Conservation (phyloP, 805 yeast genomes). For the Kuraishia cidri region DNA sequence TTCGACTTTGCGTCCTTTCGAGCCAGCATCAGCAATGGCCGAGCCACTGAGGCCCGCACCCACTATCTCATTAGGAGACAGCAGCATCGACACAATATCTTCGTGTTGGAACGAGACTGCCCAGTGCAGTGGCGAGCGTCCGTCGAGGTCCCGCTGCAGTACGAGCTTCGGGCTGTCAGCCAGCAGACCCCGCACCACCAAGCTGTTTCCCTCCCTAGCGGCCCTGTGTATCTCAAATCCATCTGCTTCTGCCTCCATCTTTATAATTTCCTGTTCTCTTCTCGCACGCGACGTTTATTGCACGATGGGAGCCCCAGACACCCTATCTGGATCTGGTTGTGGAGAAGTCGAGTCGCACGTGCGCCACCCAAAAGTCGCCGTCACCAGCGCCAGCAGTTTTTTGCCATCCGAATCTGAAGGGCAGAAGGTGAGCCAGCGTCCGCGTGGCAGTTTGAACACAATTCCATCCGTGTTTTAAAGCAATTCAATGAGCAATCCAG, state of each 20-base stretch:
- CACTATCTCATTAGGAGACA: slow-evolving; percentile 22
- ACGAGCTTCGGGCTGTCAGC: slow-evolving; percentile 39
- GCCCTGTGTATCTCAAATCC: slow-evolving; percentile 42
- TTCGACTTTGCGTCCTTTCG: slow-evolving; percentile 12
- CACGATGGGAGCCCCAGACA: too few species aligned
- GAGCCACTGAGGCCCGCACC: slow-evolving; percentile 2
- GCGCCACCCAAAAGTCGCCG: too few species aligned
- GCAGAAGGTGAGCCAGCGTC: too few species aligned
- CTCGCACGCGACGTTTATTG: too few species aligned
- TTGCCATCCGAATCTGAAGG: too few species aligned
- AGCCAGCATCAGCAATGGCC: background rate
- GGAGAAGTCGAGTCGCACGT: too few species aligned
- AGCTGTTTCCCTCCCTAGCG: slow-evolving; percentile 49
- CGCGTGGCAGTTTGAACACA: too few species aligned
- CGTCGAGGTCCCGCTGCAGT: slow-evolving; percentile 53
- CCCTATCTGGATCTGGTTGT: too few species aligned
- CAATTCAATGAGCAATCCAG: slow-evolving; percentile 29
- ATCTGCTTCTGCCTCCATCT: background rate
- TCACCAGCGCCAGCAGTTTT: too few species aligned
- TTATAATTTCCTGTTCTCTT: background rate
- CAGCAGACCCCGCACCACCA: slow-evolving; percentile 41
- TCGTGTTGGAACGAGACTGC: slow-evolving; percentile 60
- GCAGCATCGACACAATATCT: slow-evolving; percentile 39
- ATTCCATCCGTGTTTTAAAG: too few species aligned
- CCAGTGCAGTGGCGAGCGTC: slow-evolving; percentile 83